Evolutionary conservation across 306 rosid species (phyloP).

Genomic region (Sicyos baderoa): DNA sequence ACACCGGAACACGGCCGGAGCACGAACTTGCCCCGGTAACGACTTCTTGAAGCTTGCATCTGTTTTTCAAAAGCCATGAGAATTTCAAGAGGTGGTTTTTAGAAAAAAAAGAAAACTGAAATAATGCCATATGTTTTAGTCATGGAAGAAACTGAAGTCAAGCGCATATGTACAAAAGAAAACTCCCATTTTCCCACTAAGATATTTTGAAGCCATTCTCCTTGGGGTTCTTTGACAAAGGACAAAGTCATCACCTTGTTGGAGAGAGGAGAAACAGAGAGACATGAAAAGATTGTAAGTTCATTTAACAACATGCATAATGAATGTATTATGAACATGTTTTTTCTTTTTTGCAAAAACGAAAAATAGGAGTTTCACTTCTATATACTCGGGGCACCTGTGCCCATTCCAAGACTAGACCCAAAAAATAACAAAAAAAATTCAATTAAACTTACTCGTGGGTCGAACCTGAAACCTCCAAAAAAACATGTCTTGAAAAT

Average conservation of each 20-base stretch:
- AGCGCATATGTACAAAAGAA: background rate
- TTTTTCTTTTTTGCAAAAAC: too few species aligned
- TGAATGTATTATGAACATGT: background rate
- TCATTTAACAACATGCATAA: background rate
- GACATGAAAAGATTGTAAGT: background rate
- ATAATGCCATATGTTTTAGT: background rate
- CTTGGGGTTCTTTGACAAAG: too few species aligned
- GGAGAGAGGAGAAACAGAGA: background rate
- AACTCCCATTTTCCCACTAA: background rate
- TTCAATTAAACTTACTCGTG: too few species aligned
- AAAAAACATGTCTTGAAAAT: too few species aligned
- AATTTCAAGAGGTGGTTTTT: background rate
- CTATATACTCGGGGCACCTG: too few species aligned
- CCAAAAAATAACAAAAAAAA: too few species aligned
- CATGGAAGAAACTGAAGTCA: background rate
- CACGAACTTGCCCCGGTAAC: constrained; percentile 54
- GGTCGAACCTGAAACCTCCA: too few species aligned
- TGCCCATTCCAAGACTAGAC: too few species aligned
- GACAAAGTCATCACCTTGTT: too few species aligned
- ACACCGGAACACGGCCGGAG: constrained; percentile 65
- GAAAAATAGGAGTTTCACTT: too few species aligned
- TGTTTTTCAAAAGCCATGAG: constrained; percentile 24
- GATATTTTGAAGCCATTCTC: background rate
- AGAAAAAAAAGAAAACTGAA: background rate
- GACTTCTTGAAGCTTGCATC: constrained; percentile 53